Percentiles rank a stretch among this genome's conserved stretches.
Evolutionary conservation across 2,329 filamentous ascomycete species (phyloP).

Genomic region (Xenoacremonium recifei): DNA sequence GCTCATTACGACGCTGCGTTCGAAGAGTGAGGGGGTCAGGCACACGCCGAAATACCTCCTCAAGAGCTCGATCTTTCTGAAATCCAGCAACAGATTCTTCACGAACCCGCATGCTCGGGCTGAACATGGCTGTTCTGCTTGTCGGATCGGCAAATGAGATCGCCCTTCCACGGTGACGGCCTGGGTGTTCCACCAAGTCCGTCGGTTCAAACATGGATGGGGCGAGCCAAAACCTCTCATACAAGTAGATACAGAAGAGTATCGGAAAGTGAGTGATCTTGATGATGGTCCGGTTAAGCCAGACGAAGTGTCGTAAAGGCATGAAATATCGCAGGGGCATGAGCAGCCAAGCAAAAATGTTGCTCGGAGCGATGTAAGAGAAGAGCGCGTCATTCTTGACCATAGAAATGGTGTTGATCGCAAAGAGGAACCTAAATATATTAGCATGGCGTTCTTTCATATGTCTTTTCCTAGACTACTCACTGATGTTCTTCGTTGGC

Average conservation of each 20-base stretch:
- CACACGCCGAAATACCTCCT: conserved; percentile 81
- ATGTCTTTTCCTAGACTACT: conserved; percentile 23
- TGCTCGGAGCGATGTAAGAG: conserved; percentile 88
- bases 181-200: conserved; percentile 76
- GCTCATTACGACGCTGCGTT: conserved; percentile 60
- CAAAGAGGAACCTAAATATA: conserved; percentile 70
- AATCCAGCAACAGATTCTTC: conserved; percentile 87
- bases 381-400: conserved; percentile 97
- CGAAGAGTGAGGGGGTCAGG: conserved; percentile 63
- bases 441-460: conserved; percentile 5
- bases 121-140: conserved; percentile 65
- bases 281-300: conserved; percentile 85
- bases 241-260: conserved; percentile 80
- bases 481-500: conserved; percentile 85
- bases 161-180: conserved; percentile 46
- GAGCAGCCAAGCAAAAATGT: conserved; percentile 86
- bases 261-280: conserved; percentile 89
- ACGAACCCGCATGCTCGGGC: conserved; percentile 67
- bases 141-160: conserved; percentile 59
- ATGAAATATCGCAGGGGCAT: conserved; percentile 80
- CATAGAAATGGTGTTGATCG: conserved; percentile 96
- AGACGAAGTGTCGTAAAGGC: conserved; percentile 78
- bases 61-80: conserved; percentile 84
- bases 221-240: conserved; percentile 79
- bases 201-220: conserved; percentile 76